Evolutionary conservation across 2,329 filamentous ascomycete genomes (phyloP).

Genomic region (Pseudogymnoascus sp.): DNA sequence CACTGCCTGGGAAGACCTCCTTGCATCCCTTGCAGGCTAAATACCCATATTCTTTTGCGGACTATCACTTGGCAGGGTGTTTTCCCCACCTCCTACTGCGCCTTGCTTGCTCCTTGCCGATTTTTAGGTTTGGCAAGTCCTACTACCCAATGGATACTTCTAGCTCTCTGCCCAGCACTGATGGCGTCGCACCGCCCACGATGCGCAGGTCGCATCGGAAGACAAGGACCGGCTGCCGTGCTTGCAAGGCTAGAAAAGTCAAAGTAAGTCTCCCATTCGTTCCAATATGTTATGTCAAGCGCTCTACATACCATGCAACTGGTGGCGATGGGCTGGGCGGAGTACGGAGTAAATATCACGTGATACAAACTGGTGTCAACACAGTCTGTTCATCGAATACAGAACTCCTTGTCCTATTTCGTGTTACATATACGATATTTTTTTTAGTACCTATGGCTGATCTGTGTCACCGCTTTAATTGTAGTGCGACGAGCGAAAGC

Average conservation of each 20-base stretch:
- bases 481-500: slow-evolving; percentile 35
- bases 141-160: not conserved
- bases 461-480: not conserved
- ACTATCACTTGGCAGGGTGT: not conserved
- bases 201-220: slow-evolving; percentile 25
- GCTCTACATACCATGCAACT: not conserved
- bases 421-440: not conserved
- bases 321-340: not conserved
- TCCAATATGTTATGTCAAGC: not conserved
- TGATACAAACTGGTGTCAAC: not conserved
- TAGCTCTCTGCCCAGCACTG: not conserved
- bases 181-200: not conserved
- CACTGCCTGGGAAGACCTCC: not conserved
- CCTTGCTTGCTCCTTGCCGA: not conserved
- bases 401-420: not conserved
- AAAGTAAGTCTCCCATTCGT: slow-evolving; percentile 26
- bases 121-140: not conserved
- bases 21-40: not conserved
- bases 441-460: not conserved
- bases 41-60: not conserved
- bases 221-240: slow-evolving; percentile 32
- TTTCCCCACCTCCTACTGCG: not conserved
- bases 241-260: slow-evolving; percentile 34
- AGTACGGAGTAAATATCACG: not conserved
- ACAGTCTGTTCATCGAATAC: not conserved